Evolutionary conservation across 495 filamentous ascomycete genomes (phyloP).

Genomic region (Articulospora tetracladia): DNA sequence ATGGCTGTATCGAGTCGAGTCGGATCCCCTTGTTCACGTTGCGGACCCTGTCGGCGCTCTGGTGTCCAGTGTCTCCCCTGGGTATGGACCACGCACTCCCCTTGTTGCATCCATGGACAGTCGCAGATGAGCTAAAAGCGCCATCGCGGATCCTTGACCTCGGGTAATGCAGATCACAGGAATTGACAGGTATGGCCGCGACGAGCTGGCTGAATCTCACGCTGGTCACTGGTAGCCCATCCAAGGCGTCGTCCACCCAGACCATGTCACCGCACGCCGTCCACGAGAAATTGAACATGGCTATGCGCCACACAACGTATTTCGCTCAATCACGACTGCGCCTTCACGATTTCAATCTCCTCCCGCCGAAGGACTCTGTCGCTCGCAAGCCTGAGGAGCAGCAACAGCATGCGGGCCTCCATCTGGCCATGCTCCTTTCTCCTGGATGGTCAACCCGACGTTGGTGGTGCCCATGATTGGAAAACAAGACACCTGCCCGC

Average conservation of each 20-base stretch:
- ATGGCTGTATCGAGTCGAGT: conserved; percentile 16
- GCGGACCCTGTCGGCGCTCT: conserved; percentile 11
- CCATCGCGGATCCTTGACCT: conserved; percentile 22
- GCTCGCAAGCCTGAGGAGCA: neutral
- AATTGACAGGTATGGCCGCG: conserved; percentile 19
- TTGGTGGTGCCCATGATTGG: neutral
- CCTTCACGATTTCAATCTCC: neutral
- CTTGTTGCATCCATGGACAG: conserved; percentile 11
- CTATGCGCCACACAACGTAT: neutral
- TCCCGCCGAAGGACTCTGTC: neutral
- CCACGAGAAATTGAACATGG: neutral
- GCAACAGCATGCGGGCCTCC: neutral
- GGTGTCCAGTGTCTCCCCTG: neutral
- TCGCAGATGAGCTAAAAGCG: conserved; percentile 25
- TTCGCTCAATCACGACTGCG: neutral
- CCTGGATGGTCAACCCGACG: neutral
- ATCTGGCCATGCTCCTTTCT: neutral
- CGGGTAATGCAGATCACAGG: conserved; percentile 26
- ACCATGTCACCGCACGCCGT: neutral
- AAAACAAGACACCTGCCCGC: neutral
- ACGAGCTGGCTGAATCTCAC: neutral
- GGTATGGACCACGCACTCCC: neutral
- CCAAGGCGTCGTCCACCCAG: neutral
- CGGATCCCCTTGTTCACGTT: conserved; percentile 15
- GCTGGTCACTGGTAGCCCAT: conserved; percentile 16